Percentiles rank a stretch among this genome's conserved stretches.
These are phyloP conservation scores for Radiomyces spectabilis DNA, from an alignment of 192 early-diverging fungal species.

Conservation along the genomic window DNA sequence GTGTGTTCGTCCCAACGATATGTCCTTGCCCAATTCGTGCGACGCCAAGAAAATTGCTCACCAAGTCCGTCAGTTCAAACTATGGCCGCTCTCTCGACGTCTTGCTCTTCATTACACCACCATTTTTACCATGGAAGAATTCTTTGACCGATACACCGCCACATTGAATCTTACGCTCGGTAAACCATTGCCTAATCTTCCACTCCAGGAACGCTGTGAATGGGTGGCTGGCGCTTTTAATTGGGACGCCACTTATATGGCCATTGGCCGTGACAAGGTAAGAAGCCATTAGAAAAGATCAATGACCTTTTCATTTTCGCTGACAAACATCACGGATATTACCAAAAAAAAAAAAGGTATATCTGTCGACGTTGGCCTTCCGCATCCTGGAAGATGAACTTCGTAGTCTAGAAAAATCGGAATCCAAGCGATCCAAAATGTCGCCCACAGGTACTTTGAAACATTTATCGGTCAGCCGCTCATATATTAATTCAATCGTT, in stretches of 20 bases:
- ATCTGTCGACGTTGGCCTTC: slow-evolving; percentile 73
- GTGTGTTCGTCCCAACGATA: slow-evolving; percentile 69
- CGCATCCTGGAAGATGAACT: slow-evolving; percentile 77
- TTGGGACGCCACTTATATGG: slow-evolving; percentile 10
- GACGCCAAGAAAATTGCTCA: slow-evolving; percentile 57
- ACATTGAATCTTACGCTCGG: slow-evolving; percentile 30
- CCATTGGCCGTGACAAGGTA: slow-evolving; percentile 8
- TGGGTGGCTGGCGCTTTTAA: slow-evolving; percentile 10
- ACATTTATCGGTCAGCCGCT: not conserved
- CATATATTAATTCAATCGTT: not conserved
- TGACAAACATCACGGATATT: too few species aligned
- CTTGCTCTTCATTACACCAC: slow-evolving; percentile 70
- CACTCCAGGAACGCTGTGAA: slow-evolving; percentile 26
- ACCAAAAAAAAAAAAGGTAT: too few species aligned
- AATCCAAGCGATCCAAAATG: slow-evolving; percentile 19
- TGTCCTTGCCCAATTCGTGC: slow-evolving; percentile 47
- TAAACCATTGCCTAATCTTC: slow-evolving; percentile 9
- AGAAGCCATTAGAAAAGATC: too few species aligned
- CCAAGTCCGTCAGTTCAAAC: slow-evolving; percentile 60
- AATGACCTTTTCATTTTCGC: too few species aligned
- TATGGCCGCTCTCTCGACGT: slow-evolving; percentile 57
- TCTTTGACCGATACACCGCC: slow-evolving; percentile 64
- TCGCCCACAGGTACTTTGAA: not conserved
- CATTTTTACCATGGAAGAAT: slow-evolving; percentile 66
- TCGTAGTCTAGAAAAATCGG: slow-evolving; percentile 56